These are phyloP conservation scores for Cadophora gregata DNA, from an alignment of 2,329 filamentous ascomycete genomes.

Conservation along the genomic window DNA sequence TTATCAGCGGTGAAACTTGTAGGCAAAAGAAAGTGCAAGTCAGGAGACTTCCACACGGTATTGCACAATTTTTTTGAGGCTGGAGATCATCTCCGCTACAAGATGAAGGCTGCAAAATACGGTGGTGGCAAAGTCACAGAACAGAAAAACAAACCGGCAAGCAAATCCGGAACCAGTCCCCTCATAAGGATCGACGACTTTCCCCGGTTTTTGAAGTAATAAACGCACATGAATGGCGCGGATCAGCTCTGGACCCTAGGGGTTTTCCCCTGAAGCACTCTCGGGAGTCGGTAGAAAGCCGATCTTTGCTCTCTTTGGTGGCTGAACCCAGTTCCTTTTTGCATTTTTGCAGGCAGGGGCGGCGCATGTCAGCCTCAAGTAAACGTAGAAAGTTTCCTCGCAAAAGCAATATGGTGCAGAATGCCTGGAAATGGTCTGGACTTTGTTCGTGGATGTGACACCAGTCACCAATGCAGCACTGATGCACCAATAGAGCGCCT, in stretches of 20 bases:
- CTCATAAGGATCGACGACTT: neutral
- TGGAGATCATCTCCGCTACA: neutral
- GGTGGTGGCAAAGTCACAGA: slow-evolving; percentile 7
- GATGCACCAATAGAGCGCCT: slow-evolving; percentile 15
- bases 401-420: slow-evolving; percentile 34
- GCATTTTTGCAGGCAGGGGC: slow-evolving; percentile 22
- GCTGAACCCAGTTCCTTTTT: slow-evolving; percentile 6
- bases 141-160: neutral
- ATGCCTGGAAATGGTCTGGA: slow-evolving; percentile 28
- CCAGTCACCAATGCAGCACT: slow-evolving; percentile 6
- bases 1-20: slow-evolving; percentile 25
- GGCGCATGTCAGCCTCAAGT: slow-evolving; percentile 34
- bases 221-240: neutral
- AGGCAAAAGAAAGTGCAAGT: slow-evolving; percentile 6
- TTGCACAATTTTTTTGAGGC: neutral
- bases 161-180: neutral
- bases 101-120: neutral
- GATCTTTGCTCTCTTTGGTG: neutral
- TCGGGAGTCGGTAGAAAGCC: neutral
- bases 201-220: slow-evolving; percentile 4
- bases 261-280: neutral
- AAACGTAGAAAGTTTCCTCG: slow-evolving; percentile 33
- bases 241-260: slow-evolving; percentile 1
- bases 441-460: slow-evolving; percentile 20
- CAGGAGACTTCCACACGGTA: slow-evolving; percentile 19